phyloP scores from a whole-genome alignment of 2,329 filamentous ascomycete genomes.

The Hypoxylon sp. region DNA sequence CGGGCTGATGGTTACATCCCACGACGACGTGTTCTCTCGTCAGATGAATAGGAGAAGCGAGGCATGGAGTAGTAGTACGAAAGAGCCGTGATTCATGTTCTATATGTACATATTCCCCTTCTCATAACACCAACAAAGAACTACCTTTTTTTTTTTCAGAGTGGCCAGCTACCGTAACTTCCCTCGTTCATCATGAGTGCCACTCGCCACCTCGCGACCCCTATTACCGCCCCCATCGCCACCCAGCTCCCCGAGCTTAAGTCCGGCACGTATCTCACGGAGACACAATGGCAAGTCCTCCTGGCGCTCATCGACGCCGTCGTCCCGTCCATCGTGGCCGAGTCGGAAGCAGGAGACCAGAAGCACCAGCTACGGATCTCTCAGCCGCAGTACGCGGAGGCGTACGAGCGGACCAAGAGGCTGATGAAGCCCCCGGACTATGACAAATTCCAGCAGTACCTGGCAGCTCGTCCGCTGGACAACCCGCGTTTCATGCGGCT shows the following conservation, averaged over 20 bases:
- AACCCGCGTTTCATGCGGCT: slow-evolving; percentile 65
- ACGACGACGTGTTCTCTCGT: background rate
- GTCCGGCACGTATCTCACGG: slow-evolving; percentile 43
- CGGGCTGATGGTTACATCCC: background rate
- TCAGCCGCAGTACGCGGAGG: slow-evolving; percentile 61
- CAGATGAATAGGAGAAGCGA: background rate
- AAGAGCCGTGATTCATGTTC: background rate
- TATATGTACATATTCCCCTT: background rate
- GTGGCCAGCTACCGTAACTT: background rate
- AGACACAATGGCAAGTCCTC: slow-evolving; percentile 66
- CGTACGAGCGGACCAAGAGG: slow-evolving; percentile 55
- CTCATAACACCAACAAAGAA: background rate
- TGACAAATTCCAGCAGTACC: slow-evolving; percentile 62
- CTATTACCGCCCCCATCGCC: slow-evolving; percentile 37
- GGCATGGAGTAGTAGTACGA: background rate
- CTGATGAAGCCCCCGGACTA: slow-evolving; percentile 56
- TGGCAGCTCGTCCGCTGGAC: slow-evolving; percentile 63
- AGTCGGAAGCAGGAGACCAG: slow-evolving; percentile 54
- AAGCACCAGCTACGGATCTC: slow-evolving; percentile 59
- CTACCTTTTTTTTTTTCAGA: background rate
- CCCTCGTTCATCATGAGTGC: slow-evolving; percentile 36
- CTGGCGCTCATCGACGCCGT: slow-evolving; percentile 68
- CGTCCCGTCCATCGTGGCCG: slow-evolving; percentile 68
- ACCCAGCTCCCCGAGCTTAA: slow-evolving; percentile 39
- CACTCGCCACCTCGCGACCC: slow-evolving; percentile 30